These are phyloP conservation scores for Amanita rimosa DNA, from an alignment of 768 basidiomycete species.

Conservation along the genomic window DNA sequence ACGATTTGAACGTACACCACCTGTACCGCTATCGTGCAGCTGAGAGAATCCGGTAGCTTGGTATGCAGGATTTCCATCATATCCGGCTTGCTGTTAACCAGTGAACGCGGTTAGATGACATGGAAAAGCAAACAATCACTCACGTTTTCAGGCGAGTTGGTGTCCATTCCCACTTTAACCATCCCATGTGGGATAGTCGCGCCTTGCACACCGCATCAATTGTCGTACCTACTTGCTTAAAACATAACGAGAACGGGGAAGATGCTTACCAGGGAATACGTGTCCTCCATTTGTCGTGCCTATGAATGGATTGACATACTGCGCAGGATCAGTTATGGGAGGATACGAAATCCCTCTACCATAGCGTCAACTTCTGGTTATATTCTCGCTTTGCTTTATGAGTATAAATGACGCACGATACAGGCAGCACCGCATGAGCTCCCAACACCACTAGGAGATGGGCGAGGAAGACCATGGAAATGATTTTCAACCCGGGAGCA, in stretches of 20 bases:
- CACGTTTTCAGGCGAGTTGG: conserved; percentile 52
- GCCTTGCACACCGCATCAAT: conserved; percentile 22
- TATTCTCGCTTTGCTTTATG: background rate
- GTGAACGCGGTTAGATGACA: background rate
- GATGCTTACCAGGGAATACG: conserved; percentile 44
- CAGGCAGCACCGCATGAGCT: background rate
- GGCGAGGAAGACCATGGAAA: background rate
- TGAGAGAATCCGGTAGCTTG: conserved; percentile 51
- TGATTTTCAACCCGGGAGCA: too few species aligned
- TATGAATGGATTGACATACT: conserved; percentile 47
- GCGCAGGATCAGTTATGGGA: conserved; percentile 22
- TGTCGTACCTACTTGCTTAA: background rate
- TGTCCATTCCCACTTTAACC: conserved; percentile 60
- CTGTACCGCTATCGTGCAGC: conserved; percentile 52
- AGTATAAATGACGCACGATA: background rate
- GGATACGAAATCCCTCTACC: background rate
- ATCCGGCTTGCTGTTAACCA: conserved; percentile 33
- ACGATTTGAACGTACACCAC: conserved; percentile 27
- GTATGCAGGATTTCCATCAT: conserved; percentile 29
- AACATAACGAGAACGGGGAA: background rate
- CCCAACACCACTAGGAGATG: background rate
- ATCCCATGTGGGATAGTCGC: conserved; percentile 58
- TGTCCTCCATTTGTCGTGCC: conserved; percentile 57
- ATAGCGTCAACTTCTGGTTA: background rate
- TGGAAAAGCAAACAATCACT: conserved; percentile 7